Evolutionary conservation across 179 eudicot species (phyloP).

Genomic region (Spinacia oleracea): DNA sequence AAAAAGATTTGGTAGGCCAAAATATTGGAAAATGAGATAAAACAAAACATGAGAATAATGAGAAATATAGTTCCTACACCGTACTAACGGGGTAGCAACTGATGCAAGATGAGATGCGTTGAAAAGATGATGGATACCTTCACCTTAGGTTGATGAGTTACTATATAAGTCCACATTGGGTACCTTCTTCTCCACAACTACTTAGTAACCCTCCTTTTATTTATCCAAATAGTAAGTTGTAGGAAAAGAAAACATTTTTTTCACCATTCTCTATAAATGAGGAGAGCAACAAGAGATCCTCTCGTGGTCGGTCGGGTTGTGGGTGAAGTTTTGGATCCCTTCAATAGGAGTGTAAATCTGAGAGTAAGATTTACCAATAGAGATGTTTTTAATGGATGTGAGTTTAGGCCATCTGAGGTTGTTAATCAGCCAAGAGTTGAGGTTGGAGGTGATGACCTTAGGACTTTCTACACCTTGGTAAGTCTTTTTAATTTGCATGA

Average conservation of each 20-base stretch:
- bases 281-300: conserved; percentile 47
- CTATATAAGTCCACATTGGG: conserved; percentile 11
- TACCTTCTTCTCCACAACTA: not conserved
- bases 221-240: too few relatives aligned
- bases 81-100: not conserved
- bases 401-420: conserved; percentile 68
- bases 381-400: conserved; percentile 60
- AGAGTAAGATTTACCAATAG: conserved; percentile 42
- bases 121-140: not conserved
- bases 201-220: not conserved
- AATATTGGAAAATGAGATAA: not conserved
- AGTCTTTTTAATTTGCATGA: not conserved
- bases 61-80: not conserved
- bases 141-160: not conserved
- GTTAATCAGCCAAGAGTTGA: conserved; percentile 66
- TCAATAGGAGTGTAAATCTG: conserved; percentile 39
- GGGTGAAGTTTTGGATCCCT: conserved; percentile 76
- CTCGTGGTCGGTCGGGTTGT: conserved; percentile 61
- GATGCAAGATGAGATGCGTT: conserved; percentile 1
- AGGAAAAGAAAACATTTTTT: too few relatives aligned
- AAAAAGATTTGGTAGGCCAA: not conserved
- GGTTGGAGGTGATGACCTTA: conserved; percentile 62
- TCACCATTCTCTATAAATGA: too few relatives aligned
- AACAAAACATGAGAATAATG: not conserved
- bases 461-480: conserved; percentile 82